Evolutionary conservation across 306 rosid species (phyloP).

Genomic region (Vicia sativa): DNA sequence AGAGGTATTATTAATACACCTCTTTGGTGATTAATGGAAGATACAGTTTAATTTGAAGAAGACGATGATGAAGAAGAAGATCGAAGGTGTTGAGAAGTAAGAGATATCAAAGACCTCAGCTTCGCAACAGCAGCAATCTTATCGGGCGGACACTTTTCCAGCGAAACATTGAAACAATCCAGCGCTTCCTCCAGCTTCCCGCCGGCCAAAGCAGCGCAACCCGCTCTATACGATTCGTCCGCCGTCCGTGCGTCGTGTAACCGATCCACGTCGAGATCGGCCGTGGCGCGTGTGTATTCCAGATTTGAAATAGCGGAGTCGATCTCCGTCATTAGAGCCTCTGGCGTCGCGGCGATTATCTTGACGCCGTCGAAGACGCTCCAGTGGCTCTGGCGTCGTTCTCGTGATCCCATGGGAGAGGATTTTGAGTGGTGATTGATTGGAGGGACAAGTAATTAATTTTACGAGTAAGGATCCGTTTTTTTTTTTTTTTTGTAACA

Average conservation of each 20-base stretch:
- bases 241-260: constrained; percentile 64
- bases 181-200: constrained; percentile 82
- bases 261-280: constrained; percentile 39
- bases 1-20: background rate
- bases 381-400: constrained; percentile 52
- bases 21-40: background rate
- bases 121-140: constrained; percentile 65
- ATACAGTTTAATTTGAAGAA: background rate
- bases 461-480: no score
- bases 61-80: background rate
- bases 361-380: constrained; percentile 71
- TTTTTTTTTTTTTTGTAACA: no score
- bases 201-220: constrained; percentile 78
- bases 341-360: constrained; percentile 70
- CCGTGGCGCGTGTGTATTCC: constrained; percentile 68
- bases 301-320: constrained; percentile 76
- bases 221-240: constrained; percentile 80
- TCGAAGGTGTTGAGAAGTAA: constrained; percentile 73
- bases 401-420: constrained; percentile 40
- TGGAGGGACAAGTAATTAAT: no score
- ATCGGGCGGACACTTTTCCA: constrained; percentile 75
- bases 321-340: constrained; percentile 77
- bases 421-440: no score
- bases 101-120: constrained; percentile 72
- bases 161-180: constrained; percentile 59